Conservation (phyloP, 371 early-diverging fungal species). For the Dichotomocladium elegans region DNA sequence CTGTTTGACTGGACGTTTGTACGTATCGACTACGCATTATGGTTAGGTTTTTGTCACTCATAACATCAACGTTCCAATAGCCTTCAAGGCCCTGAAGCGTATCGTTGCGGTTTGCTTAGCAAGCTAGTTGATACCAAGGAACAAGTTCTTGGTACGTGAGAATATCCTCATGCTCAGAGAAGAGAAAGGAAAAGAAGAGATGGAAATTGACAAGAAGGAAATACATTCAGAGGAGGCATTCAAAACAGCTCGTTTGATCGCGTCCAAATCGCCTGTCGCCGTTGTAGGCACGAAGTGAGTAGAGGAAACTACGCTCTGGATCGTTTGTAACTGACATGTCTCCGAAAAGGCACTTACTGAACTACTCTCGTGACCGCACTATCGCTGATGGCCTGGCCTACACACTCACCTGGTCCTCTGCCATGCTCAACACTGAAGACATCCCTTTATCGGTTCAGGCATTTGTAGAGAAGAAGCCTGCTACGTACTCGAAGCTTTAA, state of each 20-base stretch:
- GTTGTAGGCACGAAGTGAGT: conserved; percentile 81
- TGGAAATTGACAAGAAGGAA: too few relatives aligned
- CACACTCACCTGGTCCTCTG: conserved; percentile 82
- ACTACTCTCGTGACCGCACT: conserved; percentile 88
- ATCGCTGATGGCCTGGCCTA: conserved; percentile 87
- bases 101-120: conserved; percentile 75
- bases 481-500: conserved; percentile 63
- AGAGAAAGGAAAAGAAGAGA: too few relatives aligned
- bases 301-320: not conserved
- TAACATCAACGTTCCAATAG: conserved; percentile 20
- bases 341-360: conserved; percentile 63
- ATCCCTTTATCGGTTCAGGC: conserved; percentile 54
- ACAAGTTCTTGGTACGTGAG: conserved; percentile 39
- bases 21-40: conserved; percentile 6
- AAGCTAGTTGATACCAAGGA: conserved; percentile 58
- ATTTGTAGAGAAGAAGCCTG: conserved; percentile 52
- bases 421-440: conserved; percentile 78
- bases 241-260: conserved; percentile 72
- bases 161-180: too few relatives aligned
- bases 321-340: not conserved
- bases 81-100: conserved; percentile 76
- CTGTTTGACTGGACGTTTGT: conserved; percentile 79
- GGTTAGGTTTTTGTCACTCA: not conserved
- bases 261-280: conserved; percentile 90
- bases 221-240: conserved; percentile 54